These are phyloP conservation scores for Coprinopsis cinerea DNA, from an alignment of 768 basidiomycete genomes.

Conservation along the genomic window DNA sequence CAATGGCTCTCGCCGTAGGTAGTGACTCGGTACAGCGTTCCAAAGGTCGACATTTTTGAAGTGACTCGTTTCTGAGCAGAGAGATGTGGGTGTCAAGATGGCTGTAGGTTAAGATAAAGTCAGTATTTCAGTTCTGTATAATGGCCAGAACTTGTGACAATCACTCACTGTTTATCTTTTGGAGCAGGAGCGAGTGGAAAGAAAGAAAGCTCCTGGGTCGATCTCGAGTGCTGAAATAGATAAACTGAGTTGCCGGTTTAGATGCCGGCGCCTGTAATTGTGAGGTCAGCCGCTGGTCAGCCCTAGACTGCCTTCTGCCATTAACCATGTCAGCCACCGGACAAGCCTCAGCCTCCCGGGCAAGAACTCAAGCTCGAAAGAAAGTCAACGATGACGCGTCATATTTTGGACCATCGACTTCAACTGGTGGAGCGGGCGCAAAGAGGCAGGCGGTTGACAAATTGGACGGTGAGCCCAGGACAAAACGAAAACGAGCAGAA, in stretches of 20 bases:
- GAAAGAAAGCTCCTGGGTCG: too few relatives aligned
- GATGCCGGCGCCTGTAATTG: constrained; percentile 4
- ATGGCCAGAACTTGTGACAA: too few relatives aligned
- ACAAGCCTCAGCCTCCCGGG: constrained; percentile 44
- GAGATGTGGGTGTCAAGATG: background rate
- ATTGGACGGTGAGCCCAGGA: constrained; percentile 66
- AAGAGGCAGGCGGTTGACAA: constrained; percentile 67
- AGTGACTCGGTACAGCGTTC: constrained; percentile 86
- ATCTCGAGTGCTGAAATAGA: constrained; percentile 4
- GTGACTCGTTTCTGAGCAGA: background rate
- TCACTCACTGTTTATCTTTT: too few relatives aligned
- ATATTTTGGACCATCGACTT: constrained; percentile 54
- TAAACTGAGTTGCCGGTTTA: constrained; percentile 10
- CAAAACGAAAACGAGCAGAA: constrained; percentile 69
- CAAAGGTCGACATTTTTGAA: constrained; percentile 83
- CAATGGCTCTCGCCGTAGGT: constrained; percentile 99
- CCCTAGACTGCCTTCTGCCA: background rate
- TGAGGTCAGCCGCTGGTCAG: background rate
- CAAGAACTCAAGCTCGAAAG: constrained; percentile 57
- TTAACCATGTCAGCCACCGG: constrained; percentile 29
- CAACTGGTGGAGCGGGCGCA: constrained; percentile 35
- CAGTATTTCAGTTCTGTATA: too few relatives aligned
- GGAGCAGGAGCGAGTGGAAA: too few relatives aligned
- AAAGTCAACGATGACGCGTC: constrained; percentile 65
- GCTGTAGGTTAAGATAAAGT: too few relatives aligned